A percentile compares a stretch with the other conserved stretches of the same genome.
Evolutionary conservation across 23 red algal genomes (phyloP).

Genomic region (Cyanidioschyzon merolae): DNA sequence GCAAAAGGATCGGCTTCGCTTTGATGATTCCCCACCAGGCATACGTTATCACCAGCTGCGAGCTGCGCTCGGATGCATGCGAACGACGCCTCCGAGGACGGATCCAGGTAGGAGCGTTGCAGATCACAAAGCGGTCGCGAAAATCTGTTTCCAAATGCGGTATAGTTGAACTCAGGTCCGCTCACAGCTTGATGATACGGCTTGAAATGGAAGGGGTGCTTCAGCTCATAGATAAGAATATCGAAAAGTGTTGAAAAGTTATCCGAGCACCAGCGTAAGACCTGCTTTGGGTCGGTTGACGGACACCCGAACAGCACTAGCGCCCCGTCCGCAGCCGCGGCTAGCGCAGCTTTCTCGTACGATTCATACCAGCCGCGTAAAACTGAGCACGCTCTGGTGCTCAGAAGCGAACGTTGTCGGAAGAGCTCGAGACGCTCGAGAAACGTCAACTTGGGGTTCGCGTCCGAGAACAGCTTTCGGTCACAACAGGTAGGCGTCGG

Average conservation of each 20-base stretch:
- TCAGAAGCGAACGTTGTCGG: background rate
- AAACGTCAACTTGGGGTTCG: background rate
- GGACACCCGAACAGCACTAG: background rate
- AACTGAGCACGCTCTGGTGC: background rate
- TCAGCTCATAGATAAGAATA: constrained; percentile 29
- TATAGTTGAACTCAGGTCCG: constrained; percentile 65
- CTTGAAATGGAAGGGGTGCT: constrained; percentile 34
- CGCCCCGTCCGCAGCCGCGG: background rate
- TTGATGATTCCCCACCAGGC: constrained; percentile 91
- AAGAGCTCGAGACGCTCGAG: background rate
- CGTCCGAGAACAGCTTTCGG: background rate
- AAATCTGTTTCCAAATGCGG: constrained; percentile 76
- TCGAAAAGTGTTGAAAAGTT: constrained; percentile 86
- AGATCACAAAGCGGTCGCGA: constrained; percentile 47
- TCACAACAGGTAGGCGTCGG: background rate
- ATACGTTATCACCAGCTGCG: constrained; percentile 65
- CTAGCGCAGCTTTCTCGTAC: background rate
- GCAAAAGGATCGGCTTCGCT: constrained; percentile 92
- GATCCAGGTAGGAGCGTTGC: constrained; percentile 16
- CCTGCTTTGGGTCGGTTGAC: background rate
- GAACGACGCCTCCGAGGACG: constrained; percentile 28
- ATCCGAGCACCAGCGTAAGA: constrained; percentile 1
- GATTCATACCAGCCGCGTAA: background rate
- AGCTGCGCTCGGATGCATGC: constrained; percentile 28
- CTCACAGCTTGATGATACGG: constrained; percentile 60